Evolutionary conservation across 805 yeast species (phyloP), one percentile per base, ranked within the genome.

Genomic region (Wickerhamomyces ciferrii): DNA sequence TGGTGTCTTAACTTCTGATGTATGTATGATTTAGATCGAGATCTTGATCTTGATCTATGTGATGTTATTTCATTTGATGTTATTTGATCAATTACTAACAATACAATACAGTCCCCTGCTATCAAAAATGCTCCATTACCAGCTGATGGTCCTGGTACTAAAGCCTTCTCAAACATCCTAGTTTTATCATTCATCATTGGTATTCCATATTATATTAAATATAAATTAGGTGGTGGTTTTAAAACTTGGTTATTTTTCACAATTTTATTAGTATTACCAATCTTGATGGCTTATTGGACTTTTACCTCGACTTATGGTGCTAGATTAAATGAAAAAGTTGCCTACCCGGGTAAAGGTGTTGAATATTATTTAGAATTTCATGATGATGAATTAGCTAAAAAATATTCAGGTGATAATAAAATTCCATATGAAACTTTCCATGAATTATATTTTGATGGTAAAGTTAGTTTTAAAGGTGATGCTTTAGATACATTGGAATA

Each of bases 341-440:
- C 75, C 60, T 72, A 82, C 50, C 97, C 96, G 51, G 80, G 81
- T 62, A 76, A 74, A 52, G 92, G 92, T 43, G 81, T 89, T 53
- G 86, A 85, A 60, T 75, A 80, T 67, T 89, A 90, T 67, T 71
- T 89, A 56, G 88, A 84, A 56, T 89, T 84, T 76, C 92, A 87
- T 67, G 85, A 85, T 53, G 80, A 77, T 2, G 86, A 74, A 54
- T 72, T 85, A 51, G 79, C 79, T 56, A 70, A 72, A 40, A 83
- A 84, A 68, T 88, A 88, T 71, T 68, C 70, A 43, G 96, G 96
- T 50, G 62, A 71, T 56, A 71, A 74, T 61, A 89, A 90, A 71
- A 86, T 89, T 59, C 96, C 97, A 57, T 84, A 86, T 81, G 96
- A 88, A 69, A 87, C 95, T 15, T 89, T 90, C 83, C 91, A 85